Evolutionary conservation across 257 asterid species (phyloP), one percentile per base, ranked within the genome.

Genomic region (Petunia secreta): DNA sequence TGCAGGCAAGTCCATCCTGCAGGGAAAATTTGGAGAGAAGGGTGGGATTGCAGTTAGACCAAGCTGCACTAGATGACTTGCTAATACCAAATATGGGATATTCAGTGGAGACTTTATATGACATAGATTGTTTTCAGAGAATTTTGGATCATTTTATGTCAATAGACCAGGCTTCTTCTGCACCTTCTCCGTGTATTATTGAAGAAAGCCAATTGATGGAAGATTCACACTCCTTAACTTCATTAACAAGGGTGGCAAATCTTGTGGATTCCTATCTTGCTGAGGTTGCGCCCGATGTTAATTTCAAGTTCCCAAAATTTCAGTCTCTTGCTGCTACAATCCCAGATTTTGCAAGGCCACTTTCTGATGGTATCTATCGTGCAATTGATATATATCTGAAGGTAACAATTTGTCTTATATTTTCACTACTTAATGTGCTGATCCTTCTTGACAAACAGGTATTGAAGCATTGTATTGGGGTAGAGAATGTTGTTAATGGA

Each of bases 271-370:
- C 92, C 3, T 91, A 93, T 82, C 97, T 95, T 76, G 94, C 97
- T 57, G 98, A 95, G 34, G 96, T 95, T 37, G 98, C 97, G 0
- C 88, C 94, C 0, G 98, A 95, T 65, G 92, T 84, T 16, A 91
- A 95, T 73, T 82, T 91, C 5, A 93, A 90, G 87, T 88, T 91
- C 50, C 92, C 91, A 2, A 95, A 95, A 43, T 95, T 95, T 75
- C 97, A 84, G 64, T 71, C 95, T 25, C 89, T 95, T 43, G 97
- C 95, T 63, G 94, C 98, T 5, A 89, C 93, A 0, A 75, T 95
- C 75, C 98, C 98, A 7, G 98, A 93, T 77, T 92, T 93, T 76
- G 98, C 98, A 15, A 84, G 98, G 84, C 94, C 95, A 0, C 79
- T 88, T 52, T 84, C 93, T 2, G 98, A 93, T 81, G 98, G 98